Evolutionary conservation across 495 filamentous ascomycete genomes (phyloP).

Genomic region (Pyrenula aspistea): DNA sequence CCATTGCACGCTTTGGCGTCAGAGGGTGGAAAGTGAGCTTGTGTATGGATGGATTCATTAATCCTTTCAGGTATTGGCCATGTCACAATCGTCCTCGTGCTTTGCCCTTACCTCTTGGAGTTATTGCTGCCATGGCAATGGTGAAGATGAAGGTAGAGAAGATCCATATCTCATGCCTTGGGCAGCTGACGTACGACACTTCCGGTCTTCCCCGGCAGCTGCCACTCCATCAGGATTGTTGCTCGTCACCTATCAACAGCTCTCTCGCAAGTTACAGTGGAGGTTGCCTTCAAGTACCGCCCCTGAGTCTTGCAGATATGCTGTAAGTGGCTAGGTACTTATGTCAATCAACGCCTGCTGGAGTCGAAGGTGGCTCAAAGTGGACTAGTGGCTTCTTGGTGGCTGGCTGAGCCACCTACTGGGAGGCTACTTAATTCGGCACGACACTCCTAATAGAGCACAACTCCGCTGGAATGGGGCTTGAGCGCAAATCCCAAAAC

Average conservation of each 20-base stretch:
- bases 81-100: neutral
- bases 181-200: neutral
- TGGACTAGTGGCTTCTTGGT: neutral
- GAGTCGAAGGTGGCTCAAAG: neutral
- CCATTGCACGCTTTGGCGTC: neutral
- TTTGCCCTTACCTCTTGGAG: neutral
- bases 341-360: neutral
- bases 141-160: neutral
- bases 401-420: neutral
- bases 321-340: neutral
- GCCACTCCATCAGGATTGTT: neutral
- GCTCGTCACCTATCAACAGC: neutral
- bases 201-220: neutral
- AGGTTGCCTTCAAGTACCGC: neutral
- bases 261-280: neutral
- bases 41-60: neutral
- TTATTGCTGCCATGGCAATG: neutral
- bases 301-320: neutral
- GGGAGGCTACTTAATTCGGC: neutral
- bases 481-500: neutral
- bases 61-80: neutral
- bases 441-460: neutral
- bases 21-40: neutral
- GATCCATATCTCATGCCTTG: neutral
- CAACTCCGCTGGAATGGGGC: neutral